Conservation (phyloP, 2,329 filamentous ascomycete genomes). For the Drechslerella stenobrocha region DNA sequence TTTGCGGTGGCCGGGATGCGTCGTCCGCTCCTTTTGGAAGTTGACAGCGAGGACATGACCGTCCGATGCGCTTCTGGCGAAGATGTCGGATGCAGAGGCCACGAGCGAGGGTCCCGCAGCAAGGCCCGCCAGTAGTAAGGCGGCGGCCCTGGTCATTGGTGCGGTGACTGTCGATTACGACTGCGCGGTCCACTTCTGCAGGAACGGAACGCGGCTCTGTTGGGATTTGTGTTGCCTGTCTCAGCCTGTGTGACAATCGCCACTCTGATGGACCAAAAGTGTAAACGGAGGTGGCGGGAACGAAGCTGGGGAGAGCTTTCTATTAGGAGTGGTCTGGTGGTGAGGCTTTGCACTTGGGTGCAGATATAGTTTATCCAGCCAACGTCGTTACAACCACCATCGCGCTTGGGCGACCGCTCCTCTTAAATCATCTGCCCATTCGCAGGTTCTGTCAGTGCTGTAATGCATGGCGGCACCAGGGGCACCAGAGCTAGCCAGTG, state of each 20-base stretch:
- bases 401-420: too few species aligned
- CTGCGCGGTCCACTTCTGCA: not conserved
- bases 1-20: constrained; percentile 17
- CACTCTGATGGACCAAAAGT: too few species aligned
- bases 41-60: constrained; percentile 23
- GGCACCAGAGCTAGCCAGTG: constrained; percentile 13
- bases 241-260: too few species aligned
- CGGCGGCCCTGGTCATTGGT: constrained; percentile 9
- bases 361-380: too few species aligned
- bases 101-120: not conserved
- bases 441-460: not conserved
- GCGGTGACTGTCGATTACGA: not conserved
- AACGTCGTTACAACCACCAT: too few species aligned
- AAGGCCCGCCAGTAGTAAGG: constrained; percentile 17
- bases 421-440: not conserved
- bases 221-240: too few species aligned
- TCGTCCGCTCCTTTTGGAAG: constrained; percentile 22
- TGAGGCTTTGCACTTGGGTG: not conserved
- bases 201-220: too few species aligned
- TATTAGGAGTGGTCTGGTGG: too few species aligned
- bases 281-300: too few species aligned
- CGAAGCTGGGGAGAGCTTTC: too few species aligned
- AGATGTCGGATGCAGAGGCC: constrained; percentile 8
- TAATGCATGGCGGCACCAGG: constrained; percentile 7
- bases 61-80: constrained; percentile 5